Conservation (phyloP, 2,329 filamentous ascomycete species). For the Fusarium tjaetaba region DNA sequence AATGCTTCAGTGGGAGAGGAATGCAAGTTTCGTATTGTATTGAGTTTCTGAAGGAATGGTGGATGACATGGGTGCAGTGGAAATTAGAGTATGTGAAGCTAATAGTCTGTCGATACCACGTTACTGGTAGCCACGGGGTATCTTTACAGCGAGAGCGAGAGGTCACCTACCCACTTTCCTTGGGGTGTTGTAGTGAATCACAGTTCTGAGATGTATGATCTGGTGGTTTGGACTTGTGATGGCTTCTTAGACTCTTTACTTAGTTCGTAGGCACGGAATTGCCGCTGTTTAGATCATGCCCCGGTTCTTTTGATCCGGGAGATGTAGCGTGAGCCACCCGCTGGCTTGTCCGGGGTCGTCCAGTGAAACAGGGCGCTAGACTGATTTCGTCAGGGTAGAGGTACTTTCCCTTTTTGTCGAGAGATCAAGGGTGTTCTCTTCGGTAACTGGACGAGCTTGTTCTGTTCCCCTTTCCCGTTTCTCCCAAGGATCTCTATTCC, state of each 20-base stretch:
- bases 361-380: constrained; percentile 40
- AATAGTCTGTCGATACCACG: neutral
- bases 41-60: neutral
- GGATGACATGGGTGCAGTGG: neutral
- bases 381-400: neutral
- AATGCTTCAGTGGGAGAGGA: constrained; percentile 5
- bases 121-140: neutral
- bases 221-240: constrained; percentile 11
- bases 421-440: neutral
- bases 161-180: neutral
- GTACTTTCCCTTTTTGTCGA: constrained; percentile 12
- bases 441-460: neutral
- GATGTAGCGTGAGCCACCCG: constrained; percentile 31
- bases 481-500: neutral
- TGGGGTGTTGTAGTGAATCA: neutral
- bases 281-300: constrained; percentile 1
- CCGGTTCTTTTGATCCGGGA: neutral
- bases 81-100: constrained; percentile 3
- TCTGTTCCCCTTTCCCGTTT: constrained; percentile 10
- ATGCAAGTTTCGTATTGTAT: constrained; percentile 9
- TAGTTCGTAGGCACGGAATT: neutral
- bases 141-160: constrained; percentile 9
- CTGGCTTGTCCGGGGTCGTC: constrained; percentile 16
- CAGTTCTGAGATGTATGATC: neutral
- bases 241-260: neutral